Conservation (phyloP, 495 filamentous ascomycete species). For the Amphirosellinia nigrospora region DNA sequence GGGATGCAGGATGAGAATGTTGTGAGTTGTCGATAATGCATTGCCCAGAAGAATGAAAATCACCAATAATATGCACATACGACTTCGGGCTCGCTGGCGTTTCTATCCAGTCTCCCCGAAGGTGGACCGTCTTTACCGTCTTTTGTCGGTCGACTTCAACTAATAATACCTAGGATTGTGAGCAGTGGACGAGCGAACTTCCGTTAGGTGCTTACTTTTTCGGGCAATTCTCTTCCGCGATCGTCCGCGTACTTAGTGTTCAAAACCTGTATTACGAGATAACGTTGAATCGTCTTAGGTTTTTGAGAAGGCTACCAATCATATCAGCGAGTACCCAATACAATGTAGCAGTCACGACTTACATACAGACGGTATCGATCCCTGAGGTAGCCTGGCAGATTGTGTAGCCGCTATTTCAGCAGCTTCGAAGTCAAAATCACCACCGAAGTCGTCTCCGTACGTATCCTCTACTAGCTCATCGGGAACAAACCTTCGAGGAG, state of each 20-base stretch:
- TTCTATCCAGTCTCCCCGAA: slow-evolving; percentile 84
- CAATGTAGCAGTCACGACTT: slow-evolving; percentile 38
- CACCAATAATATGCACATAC: slow-evolving; percentile 85
- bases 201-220: slow-evolving; percentile 65
- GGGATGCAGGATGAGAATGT: slow-evolving; percentile 91
- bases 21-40: slow-evolving; percentile 75
- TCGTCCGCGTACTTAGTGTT: slow-evolving; percentile 68
- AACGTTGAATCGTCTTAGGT: slow-evolving; percentile 78
- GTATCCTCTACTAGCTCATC: slow-evolving; percentile 40
- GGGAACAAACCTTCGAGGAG: slow-evolving; percentile 2
- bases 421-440: slow-evolving; percentile 72
- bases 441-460: slow-evolving; percentile 68
- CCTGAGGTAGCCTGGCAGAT: slow-evolving; percentile 32
- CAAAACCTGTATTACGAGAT: slow-evolving; percentile 73
- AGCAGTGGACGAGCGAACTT: slow-evolving; percentile 23
- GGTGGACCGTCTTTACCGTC: slow-evolving; percentile 67
- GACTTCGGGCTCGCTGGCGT: slow-evolving; percentile 74
- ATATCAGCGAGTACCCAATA: slow-evolving; percentile 50
- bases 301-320: slow-evolving; percentile 58
- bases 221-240: slow-evolving; percentile 63
- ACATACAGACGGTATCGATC: slow-evolving; percentile 56
- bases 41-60: slow-evolving; percentile 69
- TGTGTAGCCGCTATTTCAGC: slow-evolving; percentile 66
- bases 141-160: slow-evolving; percentile 77
- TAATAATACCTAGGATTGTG: slow-evolving; percentile 65